Conservation (phyloP, 495 filamentous ascomycete genomes). For the Aspergillus diversus region DNA sequence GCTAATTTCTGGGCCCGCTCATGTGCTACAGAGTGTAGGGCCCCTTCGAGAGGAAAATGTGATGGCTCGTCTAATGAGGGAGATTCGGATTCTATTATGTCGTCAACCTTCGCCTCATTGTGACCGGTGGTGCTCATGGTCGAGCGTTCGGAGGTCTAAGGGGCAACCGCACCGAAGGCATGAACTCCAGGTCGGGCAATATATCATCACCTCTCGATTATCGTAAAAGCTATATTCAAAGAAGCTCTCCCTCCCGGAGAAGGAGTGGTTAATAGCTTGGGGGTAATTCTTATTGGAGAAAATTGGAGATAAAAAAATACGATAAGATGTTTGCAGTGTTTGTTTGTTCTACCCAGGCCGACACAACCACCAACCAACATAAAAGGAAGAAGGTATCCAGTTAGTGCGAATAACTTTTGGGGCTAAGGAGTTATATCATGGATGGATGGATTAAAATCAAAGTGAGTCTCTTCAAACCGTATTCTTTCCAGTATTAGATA, state of each 20-base stretch:
- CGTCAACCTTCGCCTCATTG: conserved; percentile 34
- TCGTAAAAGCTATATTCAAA: not conserved
- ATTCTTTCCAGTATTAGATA: no score
- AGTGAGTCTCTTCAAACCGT: no score
- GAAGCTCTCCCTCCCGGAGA: conserved; percentile 19
- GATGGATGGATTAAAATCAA: no score
- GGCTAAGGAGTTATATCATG: no score
- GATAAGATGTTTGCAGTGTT: conserved; percentile 52
- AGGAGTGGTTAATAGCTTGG: not conserved
- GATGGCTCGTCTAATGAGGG: conserved; percentile 30
- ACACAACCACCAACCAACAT: no score
- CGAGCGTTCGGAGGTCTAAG: conserved; percentile 20
- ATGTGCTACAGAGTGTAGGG: not conserved
- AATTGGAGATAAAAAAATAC: conserved; percentile 12
- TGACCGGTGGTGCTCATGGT: conserved; percentile 46
- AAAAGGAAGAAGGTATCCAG: conserved; percentile 1
- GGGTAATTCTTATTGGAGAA: conserved; percentile 3
- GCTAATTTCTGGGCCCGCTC: conserved; percentile 20
- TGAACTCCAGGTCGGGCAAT: conserved; percentile 20
- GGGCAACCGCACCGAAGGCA: conserved; percentile 21
- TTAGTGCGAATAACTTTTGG: no score
- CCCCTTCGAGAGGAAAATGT: conserved; percentile 24
- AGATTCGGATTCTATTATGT: not conserved
- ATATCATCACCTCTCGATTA: conserved; percentile 34
- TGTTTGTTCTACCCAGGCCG: conserved; percentile 20